Evolutionary conservation across 2,329 filamentous ascomycete species (phyloP).

Genomic region (Huntiella moniliformis): DNA sequence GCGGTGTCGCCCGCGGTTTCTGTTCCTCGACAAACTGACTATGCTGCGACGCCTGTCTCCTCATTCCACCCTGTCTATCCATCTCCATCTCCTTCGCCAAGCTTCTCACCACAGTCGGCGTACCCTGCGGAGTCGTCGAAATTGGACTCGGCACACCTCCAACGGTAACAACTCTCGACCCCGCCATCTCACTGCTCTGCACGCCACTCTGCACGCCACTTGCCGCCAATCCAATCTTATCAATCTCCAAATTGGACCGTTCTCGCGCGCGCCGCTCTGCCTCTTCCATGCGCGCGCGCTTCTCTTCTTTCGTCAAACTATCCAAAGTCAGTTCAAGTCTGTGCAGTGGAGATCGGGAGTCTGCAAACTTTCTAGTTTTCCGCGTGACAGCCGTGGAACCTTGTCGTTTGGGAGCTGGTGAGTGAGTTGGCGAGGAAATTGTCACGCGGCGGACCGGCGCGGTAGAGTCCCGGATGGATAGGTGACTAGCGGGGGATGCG

Average conservation of each 20-base stretch:
- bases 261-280: conserved; percentile 59
- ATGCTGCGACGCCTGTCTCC: not conserved
- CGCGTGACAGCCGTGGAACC: conserved; percentile 6
- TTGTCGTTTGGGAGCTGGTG: conserved; percentile 7
- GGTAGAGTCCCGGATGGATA: conserved; percentile 6
- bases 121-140: conserved; percentile 4
- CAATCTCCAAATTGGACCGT: conserved; percentile 26
- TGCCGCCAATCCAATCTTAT: conserved; percentile 1
- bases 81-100: too few species aligned
- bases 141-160: conserved; percentile 2
- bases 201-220: too few species aligned
- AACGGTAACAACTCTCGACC: conserved; percentile 3
- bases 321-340: conserved; percentile 79
- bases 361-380: conserved; percentile 35
- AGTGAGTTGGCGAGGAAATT: conserved; percentile 4
- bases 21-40: not conserved
- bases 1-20: not conserved
- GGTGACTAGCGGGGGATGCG: not conserved
- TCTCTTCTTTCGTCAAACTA: conserved; percentile 91
- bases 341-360: conserved; percentile 77
- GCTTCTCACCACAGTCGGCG: not conserved
- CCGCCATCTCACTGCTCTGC: not conserved
- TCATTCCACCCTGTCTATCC: too few species aligned
- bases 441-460: conserved; percentile 4
- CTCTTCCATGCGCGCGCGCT: conserved; percentile 65